Evolutionary conservation across 148 eudicot genomes (phyloP).

Genomic region (Arbutus unedo): DNA sequence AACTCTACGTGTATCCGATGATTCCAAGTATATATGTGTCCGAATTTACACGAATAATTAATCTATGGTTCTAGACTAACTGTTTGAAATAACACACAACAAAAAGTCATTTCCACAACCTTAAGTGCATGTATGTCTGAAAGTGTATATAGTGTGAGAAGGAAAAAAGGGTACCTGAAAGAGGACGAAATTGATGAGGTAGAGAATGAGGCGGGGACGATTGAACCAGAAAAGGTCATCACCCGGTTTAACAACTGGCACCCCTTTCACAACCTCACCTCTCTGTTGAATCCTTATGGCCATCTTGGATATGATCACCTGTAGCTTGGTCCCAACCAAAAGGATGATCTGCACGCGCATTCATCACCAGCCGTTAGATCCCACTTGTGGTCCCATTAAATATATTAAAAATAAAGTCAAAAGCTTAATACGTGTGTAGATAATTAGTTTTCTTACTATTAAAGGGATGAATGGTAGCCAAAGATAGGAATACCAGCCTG

Average conservation of each 20-base stretch:
- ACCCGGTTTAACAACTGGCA: conserved; percentile 44
- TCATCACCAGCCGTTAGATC: conserved; percentile 11
- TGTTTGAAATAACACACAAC: too few species aligned
- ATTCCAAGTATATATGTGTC: too few species aligned
- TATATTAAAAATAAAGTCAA: neutral
- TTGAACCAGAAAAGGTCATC: conserved; percentile 56
- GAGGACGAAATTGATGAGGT: conserved; percentile 43
- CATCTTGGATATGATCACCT: conserved; percentile 59
- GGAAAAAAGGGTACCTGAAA: conserved; percentile 31
- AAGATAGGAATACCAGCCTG: conserved; percentile 43
- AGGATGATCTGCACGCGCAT: conserved; percentile 39
- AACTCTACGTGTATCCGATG: too few species aligned
- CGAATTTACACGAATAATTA: too few species aligned
- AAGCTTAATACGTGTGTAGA: neutral
- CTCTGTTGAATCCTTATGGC: conserved; percentile 47
- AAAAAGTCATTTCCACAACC: too few species aligned
- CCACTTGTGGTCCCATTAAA: neutral
- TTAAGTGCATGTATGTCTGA: too few species aligned
- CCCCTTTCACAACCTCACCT: conserved; percentile 52
- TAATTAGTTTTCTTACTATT: conserved; percentile 30
- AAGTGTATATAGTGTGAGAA: too few species aligned
- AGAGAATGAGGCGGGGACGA: conserved; percentile 42
- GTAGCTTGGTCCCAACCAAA: conserved; percentile 56
- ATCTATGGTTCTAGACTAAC: too few species aligned
- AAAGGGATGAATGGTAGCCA: conserved; percentile 56